Base-by-base conservation (phyloP, 108 stramenopile species). In the Nannochloropsis salina region DNA sequence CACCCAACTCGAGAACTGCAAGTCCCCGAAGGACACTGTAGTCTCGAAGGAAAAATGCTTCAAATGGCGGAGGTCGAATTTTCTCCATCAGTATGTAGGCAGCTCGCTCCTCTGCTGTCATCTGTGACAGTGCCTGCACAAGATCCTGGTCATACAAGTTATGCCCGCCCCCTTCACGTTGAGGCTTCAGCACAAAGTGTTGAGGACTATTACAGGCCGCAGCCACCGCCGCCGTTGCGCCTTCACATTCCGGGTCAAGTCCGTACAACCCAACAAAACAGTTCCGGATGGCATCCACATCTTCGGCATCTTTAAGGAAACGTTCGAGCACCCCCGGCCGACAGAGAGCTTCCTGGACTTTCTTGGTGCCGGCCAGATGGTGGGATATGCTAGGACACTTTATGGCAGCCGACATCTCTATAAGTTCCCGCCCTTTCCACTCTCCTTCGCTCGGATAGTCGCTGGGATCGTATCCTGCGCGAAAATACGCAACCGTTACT, bases 91-190 rank as follows among this genome's bases (percentile, higher is more conserved):
- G 85, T 31, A 92, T 86, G 84, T 84, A 91, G 41, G 88, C 85
- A 9, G 85, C 81, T 41, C 84, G 80, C 45, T 90, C 88, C 12
- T 79, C 42, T 6, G 41, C 11, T 2, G 43, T 20, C 89, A 90
- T 40, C 21, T 43, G 42, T 83, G 79, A 21, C 41, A 92, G 80
- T 10, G 86, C 74, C 42, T 22, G 8, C 42, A 61, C 43, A 84
- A 98, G 51, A 9, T 94, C 87, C 43, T 93, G 90, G 20, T 95
- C 96, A 86, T 96, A 98, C 82, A 93, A 93, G 87, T 98, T 98
- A 90, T 98, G 95, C 15, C 97, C 97, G 44, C 97, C 97, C 11
- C 97, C 97, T 92, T 98, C 97, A 31, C 97, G 95, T 90, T 98
- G 97, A 8, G 97, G 97, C 91, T 98, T 98, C 80, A 97, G 83